Base-by-base conservation (phyloP, 306 rosid genomes). In the Albizia julibrissin region DNA sequence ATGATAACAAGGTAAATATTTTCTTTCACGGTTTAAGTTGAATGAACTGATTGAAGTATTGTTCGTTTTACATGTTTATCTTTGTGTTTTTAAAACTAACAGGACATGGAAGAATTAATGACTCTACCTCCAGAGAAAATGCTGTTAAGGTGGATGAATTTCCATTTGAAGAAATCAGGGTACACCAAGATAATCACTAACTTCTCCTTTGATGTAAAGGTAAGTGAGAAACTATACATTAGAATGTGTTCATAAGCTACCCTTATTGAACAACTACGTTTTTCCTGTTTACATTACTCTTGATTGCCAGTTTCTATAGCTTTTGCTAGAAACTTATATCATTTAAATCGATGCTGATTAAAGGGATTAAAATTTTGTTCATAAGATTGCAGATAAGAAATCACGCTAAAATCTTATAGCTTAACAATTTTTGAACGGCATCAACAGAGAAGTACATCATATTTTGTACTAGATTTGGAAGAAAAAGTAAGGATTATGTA, bases 51-150 rank as follows among this genome's bases (percentile, higher is more conserved):
- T n/a, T n/a, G 31, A 58, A 58, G 15, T 69, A 42, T 42, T 42
- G n/a, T 79, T 64, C 68, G 43, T 64, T 68, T 72, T 62, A 75
- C 70, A 75, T 62, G 3, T 84, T 74, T 73, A 39, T 13, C 46
- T 44, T 86, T 22, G 26, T 82, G 19, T 71, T 58, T 86, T 44
- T 39, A 0, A 84, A 86, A 83, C 69, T 74, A 49, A 80, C 87
- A 95, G 99, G 99, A 95, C 64, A 92, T 95, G 89, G 98, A 95
- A 85, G 99, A 95, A 90, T 87, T 95, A 85, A 90, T 95, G 96
- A 92, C 88, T 79, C 91, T 95, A 58, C 87, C 99, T n/a, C 99
- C 99, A 37, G 99, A 95, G 86, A 95, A 93, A 87, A 91, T 95
- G 87, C 79, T 95, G 84, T 84, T 95, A 46, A 88, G 98, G 78